Evolutionary conservation across 2,329 filamentous ascomycete genomes (phyloP).

Genomic region (Fusarium poae): DNA sequence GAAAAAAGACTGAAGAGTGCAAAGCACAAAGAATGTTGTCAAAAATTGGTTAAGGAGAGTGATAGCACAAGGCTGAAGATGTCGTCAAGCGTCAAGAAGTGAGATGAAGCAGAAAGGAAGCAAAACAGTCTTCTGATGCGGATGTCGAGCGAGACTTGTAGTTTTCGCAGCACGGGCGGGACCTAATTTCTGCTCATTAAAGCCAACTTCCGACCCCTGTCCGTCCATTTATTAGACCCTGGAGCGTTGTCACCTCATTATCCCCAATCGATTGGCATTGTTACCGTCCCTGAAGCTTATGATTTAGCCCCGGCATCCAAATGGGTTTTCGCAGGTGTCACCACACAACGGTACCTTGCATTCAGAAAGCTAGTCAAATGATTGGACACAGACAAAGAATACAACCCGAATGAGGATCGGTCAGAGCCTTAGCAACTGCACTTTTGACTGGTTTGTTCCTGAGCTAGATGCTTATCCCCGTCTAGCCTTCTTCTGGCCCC

Average conservation of each 20-base stretch:
- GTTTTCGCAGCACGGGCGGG: conserved; percentile 42
- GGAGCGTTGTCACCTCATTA: conserved; percentile 44
- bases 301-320: conserved; percentile 43
- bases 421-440: conserved; percentile 37
- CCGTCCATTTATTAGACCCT: conserved; percentile 22
- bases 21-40: conserved; percentile 38
- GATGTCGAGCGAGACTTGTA: conserved; percentile 47
- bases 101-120: conserved; percentile 23
- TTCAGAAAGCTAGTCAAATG: conserved; percentile 25
- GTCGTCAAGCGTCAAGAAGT: conserved; percentile 39
- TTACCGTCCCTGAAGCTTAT: conserved; percentile 34
- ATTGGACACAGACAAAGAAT: conserved; percentile 38
- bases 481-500: conserved; percentile 34
- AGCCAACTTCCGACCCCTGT: conserved; percentile 13
- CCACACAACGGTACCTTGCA: conserved; percentile 46
- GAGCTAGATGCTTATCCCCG: conserved; percentile 39
- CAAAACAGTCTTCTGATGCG: conserved; percentile 26
- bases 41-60: conserved; percentile 37
- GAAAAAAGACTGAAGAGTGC: conserved; percentile 37
- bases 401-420: conserved; percentile 42
- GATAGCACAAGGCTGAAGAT: conserved; percentile 34
- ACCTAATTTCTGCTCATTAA: conserved; percentile 41
- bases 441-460: conserved; percentile 48
- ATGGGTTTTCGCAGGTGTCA: conserved; percentile 31
- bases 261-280: conserved; percentile 35